Conservation (phyloP, 1,139 yeast species). For the Debaryomyces psychrophilus region DNA sequence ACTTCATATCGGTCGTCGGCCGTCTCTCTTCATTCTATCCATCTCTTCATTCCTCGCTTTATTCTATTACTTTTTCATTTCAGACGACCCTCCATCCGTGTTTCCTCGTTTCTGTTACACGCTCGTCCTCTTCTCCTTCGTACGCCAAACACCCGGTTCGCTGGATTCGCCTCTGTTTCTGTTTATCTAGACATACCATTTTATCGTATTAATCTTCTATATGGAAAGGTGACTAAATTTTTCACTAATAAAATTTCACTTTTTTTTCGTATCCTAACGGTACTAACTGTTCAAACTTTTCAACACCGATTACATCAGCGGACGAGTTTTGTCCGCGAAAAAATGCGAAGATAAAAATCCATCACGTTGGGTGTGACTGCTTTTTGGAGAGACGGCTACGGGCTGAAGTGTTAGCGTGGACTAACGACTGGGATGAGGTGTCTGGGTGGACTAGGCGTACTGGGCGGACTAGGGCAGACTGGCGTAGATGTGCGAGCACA, state of each 20-base stretch:
- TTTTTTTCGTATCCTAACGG: not conserved
- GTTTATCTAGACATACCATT: slow-evolving; percentile 12
- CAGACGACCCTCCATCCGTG: not conserved
- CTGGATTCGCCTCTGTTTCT: no score
- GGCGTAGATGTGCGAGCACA: no score
- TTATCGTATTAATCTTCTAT: slow-evolving; percentile 11
- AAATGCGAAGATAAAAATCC: not conserved
- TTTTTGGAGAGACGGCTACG: not conserved
- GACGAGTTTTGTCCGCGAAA: not conserved
- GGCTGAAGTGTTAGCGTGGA: no score
- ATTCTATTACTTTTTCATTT: no score
- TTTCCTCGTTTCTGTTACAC: no score
- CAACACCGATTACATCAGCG: not conserved
- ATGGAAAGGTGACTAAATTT: slow-evolving; percentile 3
- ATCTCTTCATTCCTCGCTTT: no score
- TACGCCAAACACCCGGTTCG: not conserved
- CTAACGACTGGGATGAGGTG: no score
- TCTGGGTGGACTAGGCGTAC: no score
- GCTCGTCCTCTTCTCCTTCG: not conserved
- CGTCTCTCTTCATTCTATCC: no score
- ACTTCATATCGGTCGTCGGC: no score
- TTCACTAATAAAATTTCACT: slow-evolving; percentile 9
- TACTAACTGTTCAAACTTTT: slow-evolving; percentile 4
- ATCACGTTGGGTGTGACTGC: slow-evolving; percentile 1
- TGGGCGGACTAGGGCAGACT: no score